phyloP scores from a whole-genome alignment of 805 yeast genomes.

The Priceomyces melissophilus region DNA sequence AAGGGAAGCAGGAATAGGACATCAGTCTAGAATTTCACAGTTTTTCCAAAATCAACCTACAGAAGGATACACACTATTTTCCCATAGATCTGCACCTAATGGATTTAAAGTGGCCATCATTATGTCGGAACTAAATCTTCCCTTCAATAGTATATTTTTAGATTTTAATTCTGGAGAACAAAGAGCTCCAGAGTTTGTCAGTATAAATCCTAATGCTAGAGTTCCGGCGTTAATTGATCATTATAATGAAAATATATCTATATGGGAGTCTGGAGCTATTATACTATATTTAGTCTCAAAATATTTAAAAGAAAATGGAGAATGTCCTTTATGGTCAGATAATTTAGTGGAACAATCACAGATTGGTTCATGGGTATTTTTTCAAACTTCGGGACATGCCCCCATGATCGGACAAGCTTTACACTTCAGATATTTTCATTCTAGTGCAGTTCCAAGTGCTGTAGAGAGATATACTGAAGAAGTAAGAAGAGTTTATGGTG shows the following conservation, averaged over 20 bases:
- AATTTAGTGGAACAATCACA: slow-evolving; percentile 77
- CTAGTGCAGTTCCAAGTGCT: slow-evolving; percentile 81
- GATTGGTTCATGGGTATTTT: slow-evolving; percentile 84
- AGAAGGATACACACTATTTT: slow-evolving; percentile 79
- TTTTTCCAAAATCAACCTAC: slow-evolving; percentile 75
- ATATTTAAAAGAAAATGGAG: slow-evolving; percentile 58
- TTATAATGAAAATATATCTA: slow-evolving; percentile 67
- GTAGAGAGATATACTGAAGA: slow-evolving; percentile 89
- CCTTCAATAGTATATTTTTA: slow-evolving; percentile 75
- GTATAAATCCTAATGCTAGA: slow-evolving; percentile 94
- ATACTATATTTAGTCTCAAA: slow-evolving; percentile 76
- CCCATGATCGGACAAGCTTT: slow-evolving; percentile 99
- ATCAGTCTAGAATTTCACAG: slow-evolving; percentile 57
- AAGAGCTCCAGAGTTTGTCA: slow-evolving; percentile 86
- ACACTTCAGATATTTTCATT: slow-evolving; percentile 88
- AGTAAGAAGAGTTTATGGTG: slow-evolving; percentile 90
- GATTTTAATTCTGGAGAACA: slow-evolving; percentile 91
- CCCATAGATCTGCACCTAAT: slow-evolving; percentile 87
- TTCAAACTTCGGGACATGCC: slow-evolving; percentile 95
- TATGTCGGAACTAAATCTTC: slow-evolving; percentile 74
- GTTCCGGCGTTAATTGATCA: slow-evolving; percentile 95
- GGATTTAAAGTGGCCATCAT: slow-evolving; percentile 95
- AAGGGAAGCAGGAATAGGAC: slow-evolving; percentile 35
- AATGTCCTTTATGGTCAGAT: slow-evolving; percentile 76
- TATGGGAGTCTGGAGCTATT: slow-evolving; percentile 96